A percentile compares a stretch with the other conserved stretches of the same genome.
Evolutionary conservation across 2,329 filamentous ascomycete species (phyloP).

Genomic region (Aspergillus fijiensis): DNA sequence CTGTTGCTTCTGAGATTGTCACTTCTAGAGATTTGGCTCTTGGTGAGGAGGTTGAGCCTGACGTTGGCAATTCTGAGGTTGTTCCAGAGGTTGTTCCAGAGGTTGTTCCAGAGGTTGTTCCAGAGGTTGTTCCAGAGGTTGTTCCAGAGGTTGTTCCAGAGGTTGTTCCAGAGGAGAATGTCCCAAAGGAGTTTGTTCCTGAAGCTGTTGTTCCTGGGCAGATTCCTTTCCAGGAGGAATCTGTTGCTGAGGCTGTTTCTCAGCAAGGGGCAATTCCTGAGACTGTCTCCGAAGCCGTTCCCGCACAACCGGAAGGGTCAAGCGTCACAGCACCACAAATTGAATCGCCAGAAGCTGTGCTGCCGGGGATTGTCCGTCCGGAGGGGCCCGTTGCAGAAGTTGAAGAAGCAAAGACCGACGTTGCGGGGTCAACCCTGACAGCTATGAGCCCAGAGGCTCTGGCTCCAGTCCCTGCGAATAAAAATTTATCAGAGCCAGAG

Average conservation of each 20-base stretch:
- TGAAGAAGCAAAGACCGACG: background rate
- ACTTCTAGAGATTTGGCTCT: too few species aligned
- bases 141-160: background rate
- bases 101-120: too few species aligned
- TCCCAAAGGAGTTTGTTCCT: background rate
- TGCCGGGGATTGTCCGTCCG: background rate
- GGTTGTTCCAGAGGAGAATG: background rate
- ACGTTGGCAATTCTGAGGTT: background rate
- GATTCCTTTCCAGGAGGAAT: background rate
- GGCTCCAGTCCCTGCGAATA: background rate
- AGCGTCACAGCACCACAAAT: background rate
- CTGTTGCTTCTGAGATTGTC: background rate
- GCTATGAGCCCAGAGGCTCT: background rate
- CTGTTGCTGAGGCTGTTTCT: background rate
- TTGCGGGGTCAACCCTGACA: background rate
- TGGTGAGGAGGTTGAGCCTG: too few species aligned
- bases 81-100: background rate
- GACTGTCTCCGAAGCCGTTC: background rate
- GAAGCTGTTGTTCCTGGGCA: background rate
- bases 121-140: background rate
- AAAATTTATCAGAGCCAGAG: background rate
- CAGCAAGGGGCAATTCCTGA: background rate
- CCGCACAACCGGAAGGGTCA: background rate
- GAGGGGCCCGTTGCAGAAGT: background rate
- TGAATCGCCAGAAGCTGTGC: too few species aligned